phyloP scores from a whole-genome alignment of 2,329 filamentous ascomycete genomes.

The Hypomyces rosellus region DNA sequence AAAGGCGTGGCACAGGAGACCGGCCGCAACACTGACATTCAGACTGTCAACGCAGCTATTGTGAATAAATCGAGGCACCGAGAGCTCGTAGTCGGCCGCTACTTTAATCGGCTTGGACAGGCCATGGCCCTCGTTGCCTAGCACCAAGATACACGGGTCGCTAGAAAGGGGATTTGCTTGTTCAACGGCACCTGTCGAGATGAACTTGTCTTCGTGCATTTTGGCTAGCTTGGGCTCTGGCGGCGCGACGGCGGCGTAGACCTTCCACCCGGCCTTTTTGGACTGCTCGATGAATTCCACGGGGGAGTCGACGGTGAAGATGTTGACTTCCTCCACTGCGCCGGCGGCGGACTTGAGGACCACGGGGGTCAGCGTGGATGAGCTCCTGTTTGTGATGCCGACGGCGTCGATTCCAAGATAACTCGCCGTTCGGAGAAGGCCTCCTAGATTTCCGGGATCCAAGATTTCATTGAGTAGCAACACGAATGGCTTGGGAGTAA shows the following conservation, averaged over 20 bases:
- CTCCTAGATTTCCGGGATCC: conserved; percentile 86
- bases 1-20: conserved; percentile 66
- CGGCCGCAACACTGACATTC: conserved; percentile 87
- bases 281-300: conserved; percentile 64
- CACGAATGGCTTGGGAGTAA: conserved; percentile 57
- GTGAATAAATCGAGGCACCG: conserved; percentile 54
- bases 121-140: conserved; percentile 77
- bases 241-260: conserved; percentile 67
- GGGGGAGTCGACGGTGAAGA: conserved; percentile 65
- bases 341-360: conserved; percentile 85
- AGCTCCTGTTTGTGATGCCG: conserved; percentile 65
- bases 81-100: conserved; percentile 58
- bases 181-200: conserved; percentile 46
- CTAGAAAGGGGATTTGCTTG: conserved; percentile 45
- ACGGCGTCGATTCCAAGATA: conserved; percentile 89
- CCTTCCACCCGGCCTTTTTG: conserved; percentile 67
- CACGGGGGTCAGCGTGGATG: conserved; percentile 67
- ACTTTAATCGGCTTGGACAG: conserved; percentile 58
- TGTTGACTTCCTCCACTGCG: conserved; percentile 70
- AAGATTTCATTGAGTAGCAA: conserved; percentile 69
- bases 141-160: conserved; percentile 68
- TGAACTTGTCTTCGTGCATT: conserved; percentile 34
- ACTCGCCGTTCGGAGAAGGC: conserved; percentile 78
- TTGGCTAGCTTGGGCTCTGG: conserved; percentile 28
- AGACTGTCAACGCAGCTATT: conserved; percentile 71